Evolutionary conservation across 495 filamentous ascomycete species (phyloP).

Genomic region (Margaritispora aquatica): DNA sequence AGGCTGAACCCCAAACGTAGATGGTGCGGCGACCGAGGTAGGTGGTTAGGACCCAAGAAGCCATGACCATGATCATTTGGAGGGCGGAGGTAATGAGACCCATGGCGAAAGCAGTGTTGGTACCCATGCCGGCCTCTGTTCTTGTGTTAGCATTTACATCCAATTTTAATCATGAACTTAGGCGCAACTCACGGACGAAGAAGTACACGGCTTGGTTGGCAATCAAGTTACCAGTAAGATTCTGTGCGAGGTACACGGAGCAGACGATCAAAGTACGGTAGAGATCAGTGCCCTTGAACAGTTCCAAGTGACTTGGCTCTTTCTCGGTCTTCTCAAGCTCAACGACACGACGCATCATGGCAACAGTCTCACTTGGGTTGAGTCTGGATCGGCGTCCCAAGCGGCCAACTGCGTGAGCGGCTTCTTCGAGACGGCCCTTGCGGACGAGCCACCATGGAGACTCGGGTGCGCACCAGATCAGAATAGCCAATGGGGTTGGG

Average conservation of each 20-base stretch:
- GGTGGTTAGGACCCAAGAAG: constrained; percentile 24
- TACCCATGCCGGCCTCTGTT: constrained; percentile 43
- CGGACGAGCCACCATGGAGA: constrained; percentile 51
- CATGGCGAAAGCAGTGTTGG: constrained; percentile 40
- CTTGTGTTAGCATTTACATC: constrained; percentile 21
- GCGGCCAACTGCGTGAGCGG: constrained; percentile 42
- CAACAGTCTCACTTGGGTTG: constrained; percentile 30
- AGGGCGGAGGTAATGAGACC: constrained; percentile 26
- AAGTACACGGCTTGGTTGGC: constrained; percentile 57
- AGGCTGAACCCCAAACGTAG: constrained; percentile 15
- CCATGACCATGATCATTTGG: constrained; percentile 31
- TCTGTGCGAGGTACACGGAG: constrained; percentile 43
- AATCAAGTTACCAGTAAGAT: constrained; percentile 42
- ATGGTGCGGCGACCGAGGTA: constrained; percentile 19
- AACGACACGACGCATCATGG: constrained; percentile 56
- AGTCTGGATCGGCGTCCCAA: constrained; percentile 34
- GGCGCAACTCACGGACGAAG: constrained; percentile 43
- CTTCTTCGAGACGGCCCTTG: constrained; percentile 45
- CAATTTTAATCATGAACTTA: neutral
- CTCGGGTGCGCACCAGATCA: constrained; percentile 38
- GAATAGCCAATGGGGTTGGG: constrained; percentile 41
- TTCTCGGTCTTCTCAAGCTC: constrained; percentile 49
- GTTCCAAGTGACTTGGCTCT: constrained; percentile 46
- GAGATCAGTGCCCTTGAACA: constrained; percentile 45
- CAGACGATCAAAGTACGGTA: constrained; percentile 50